Evolutionary conservation across 2,329 filamentous ascomycete species (phyloP).

Genomic region (Fusarium incarnatum): DNA sequence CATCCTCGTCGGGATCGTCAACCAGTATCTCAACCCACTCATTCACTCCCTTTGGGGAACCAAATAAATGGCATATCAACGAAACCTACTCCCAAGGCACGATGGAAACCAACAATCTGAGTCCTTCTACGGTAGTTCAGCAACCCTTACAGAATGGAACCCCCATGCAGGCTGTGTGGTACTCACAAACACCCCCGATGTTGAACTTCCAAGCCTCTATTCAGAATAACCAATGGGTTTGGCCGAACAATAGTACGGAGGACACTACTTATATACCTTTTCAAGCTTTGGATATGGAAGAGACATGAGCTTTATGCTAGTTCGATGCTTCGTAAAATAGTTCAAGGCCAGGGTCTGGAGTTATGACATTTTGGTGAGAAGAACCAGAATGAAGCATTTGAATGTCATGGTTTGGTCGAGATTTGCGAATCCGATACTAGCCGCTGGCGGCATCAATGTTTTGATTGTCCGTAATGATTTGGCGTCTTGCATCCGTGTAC

Average conservation of each 20-base stretch:
- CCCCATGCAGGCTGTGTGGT: conserved; percentile 47
- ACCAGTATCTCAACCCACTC: conserved; percentile 35
- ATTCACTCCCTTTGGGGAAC: conserved; percentile 43
- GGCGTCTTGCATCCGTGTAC: not conserved
- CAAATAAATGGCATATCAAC: conserved; percentile 44
- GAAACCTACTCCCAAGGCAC: conserved; percentile 42
- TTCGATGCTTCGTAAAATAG: not conserved
- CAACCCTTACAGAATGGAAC: conserved; percentile 43
- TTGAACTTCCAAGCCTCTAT: conserved; percentile 49
- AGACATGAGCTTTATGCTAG: not conserved
- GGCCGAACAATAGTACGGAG: conserved; percentile 42
- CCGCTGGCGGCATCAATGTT: not conserved
- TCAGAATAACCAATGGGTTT: conserved; percentile 46
- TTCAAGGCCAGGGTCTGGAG: not conserved
- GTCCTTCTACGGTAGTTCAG: conserved; percentile 22
- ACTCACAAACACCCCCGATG: conserved; percentile 46
- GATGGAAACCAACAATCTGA: conserved; percentile 37
- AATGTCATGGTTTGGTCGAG: not conserved
- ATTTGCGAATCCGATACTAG: not conserved
- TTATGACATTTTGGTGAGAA: not conserved
- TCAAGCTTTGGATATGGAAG: conserved; percentile 39
- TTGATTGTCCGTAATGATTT: not conserved
- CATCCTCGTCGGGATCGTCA: conserved; percentile 41
- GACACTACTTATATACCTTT: conserved; percentile 31
- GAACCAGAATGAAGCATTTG: not conserved